Conservation (phyloP, 1,284 basidiomycete species). For the Ganoderma resinaceum region DNA sequence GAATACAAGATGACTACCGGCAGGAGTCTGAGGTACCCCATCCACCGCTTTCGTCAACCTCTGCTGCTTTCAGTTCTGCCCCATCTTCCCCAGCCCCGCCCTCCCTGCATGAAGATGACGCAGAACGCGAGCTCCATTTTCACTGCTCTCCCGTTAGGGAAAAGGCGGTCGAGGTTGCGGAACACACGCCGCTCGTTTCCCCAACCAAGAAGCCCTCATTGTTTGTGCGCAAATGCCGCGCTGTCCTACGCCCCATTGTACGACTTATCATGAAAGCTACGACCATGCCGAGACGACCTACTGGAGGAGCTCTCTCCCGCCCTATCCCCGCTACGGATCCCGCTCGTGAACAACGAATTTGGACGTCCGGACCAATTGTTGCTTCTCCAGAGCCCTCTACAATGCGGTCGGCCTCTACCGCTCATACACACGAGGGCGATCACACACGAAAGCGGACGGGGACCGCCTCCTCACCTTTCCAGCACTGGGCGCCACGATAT, state of each 20-base stretch:
- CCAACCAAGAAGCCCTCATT: not conserved
- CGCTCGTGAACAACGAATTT: not conserved
- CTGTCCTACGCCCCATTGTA: conserved; percentile 1
- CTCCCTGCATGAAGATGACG: not conserved
- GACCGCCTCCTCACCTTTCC: not conserved
- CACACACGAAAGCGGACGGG: not conserved
- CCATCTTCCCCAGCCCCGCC: not conserved
- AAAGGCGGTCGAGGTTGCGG: not conserved
- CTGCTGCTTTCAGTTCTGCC: not conserved
- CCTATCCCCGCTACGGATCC: not conserved
- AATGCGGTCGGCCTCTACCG: not conserved
- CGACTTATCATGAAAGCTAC: not conserved
- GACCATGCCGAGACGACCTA: not conserved
- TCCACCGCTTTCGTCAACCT: not conserved
- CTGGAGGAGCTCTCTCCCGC: not conserved
- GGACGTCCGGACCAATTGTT: not conserved
- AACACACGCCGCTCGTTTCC: not conserved
- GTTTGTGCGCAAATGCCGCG: not conserved
- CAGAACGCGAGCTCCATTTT: not conserved
- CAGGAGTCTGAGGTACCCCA: not conserved
- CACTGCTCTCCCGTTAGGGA: not conserved
- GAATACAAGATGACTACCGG: conserved; percentile 1
- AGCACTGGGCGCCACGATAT: conserved; percentile 3
- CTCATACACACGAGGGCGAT: not conserved
- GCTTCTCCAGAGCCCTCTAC: conserved; percentile 3